phyloP scores from a whole-genome alignment of 805 yeast genomes.

The Priceomyces castillae region DNA sequence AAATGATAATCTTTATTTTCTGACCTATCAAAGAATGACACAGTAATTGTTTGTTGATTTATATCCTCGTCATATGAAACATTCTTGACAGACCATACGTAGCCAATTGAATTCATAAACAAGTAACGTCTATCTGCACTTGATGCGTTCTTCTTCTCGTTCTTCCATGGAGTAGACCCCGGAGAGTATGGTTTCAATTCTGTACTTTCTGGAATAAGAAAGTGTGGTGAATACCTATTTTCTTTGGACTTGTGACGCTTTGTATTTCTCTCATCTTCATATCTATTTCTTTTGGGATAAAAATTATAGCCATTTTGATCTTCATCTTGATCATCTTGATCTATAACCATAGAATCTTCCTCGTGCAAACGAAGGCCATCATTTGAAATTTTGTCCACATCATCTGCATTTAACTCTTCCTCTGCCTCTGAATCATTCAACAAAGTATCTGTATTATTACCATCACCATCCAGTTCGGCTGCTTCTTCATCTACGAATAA shows the following conservation, averaged over 20 bases:
- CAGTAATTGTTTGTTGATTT: constrained; percentile 66
- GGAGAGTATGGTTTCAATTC: constrained; percentile 68
- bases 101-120: constrained; percentile 77
- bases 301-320: constrained; percentile 18
- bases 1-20: constrained; percentile 79
- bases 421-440: constrained; percentile 15
- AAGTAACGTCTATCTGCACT: constrained; percentile 64
- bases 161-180: constrained; percentile 70
- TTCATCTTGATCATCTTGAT: constrained; percentile 27
- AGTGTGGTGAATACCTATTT: constrained; percentile 8
- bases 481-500: constrained; percentile 31
- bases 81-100: constrained; percentile 68
- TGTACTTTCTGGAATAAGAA: constrained; percentile 1
- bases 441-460: constrained; percentile 19
- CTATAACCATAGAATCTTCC: constrained; percentile 37
- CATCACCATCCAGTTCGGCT: constrained; percentile 19
- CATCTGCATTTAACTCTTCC: constrained; percentile 12
- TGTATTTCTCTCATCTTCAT: constrained; percentile 13
- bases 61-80: constrained; percentile 11
- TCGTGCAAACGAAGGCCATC: constrained; percentile 15
- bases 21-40: constrained; percentile 80
- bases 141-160: constrained; percentile 14
- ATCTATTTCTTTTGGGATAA: constrained; percentile 23
- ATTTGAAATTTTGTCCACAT: constrained; percentile 8
- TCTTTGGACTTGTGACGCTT: constrained; percentile 23